A percentile compares a stretch with the other conserved stretches of the same genome.
These are phyloP conservation scores for Lentinula lateritia DNA, from an alignment of 768 basidiomycete genomes.

Conservation along the genomic window DNA sequence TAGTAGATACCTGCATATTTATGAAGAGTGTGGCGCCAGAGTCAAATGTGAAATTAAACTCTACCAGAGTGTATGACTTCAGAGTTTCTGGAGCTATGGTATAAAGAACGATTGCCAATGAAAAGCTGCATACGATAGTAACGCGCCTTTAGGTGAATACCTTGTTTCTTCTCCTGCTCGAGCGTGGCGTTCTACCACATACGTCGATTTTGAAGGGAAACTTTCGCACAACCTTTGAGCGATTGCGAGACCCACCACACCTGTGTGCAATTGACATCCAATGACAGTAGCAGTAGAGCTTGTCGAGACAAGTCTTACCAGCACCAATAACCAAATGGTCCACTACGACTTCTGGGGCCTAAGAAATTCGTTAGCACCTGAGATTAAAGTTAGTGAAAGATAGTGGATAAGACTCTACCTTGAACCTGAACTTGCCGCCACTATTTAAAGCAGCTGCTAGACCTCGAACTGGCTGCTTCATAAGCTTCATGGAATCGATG, in stretches of 20 bases:
- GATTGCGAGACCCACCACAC: conserved; percentile 82
- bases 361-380: background rate
- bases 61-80: conserved; percentile 91
- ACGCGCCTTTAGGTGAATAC: conserved; percentile 25
- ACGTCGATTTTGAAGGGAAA: conserved; percentile 67
- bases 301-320: conserved; percentile 36
- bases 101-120: background rate
- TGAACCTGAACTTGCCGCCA: conserved; percentile 53
- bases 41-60: background rate
- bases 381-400: background rate
- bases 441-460: conserved; percentile 59
- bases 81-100: conserved; percentile 78
- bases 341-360: conserved; percentile 57
- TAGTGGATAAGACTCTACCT: conserved; percentile 30
- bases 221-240: conserved; percentile 65
- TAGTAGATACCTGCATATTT: conserved; percentile 71
- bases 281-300: background rate
- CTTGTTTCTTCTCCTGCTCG: conserved; percentile 84
- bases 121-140: background rate
- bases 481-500: background rate
- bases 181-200: conserved; percentile 73
- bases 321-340: conserved; percentile 89
- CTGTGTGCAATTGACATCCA: conserved; percentile 25
- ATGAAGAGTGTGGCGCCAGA: background rate
- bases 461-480: conserved; percentile 37